phyloP scores from a whole-genome alignment of 306 rosid genomes.

The Urtica urens region DNA sequence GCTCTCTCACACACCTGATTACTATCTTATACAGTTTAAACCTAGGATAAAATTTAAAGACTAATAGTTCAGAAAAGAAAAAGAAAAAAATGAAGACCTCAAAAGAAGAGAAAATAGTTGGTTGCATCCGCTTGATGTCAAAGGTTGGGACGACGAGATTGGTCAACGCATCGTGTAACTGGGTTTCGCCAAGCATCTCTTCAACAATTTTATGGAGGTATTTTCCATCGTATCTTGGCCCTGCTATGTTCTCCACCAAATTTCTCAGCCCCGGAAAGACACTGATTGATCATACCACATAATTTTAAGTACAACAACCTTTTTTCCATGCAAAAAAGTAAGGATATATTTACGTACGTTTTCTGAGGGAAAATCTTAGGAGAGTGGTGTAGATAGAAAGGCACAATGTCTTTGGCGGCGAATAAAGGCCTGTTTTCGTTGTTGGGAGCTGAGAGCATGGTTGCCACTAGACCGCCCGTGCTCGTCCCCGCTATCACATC shows the following conservation, averaged over 20 bases:
- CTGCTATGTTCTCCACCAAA: slow-evolving; percentile 5
- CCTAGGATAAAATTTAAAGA: no score
- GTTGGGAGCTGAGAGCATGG: slow-evolving; percentile 52
- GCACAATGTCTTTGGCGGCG: slow-evolving; percentile 41
- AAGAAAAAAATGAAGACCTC: slow-evolving; percentile 15
- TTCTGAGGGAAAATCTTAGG: slow-evolving; percentile 47
- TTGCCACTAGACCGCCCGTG: slow-evolving; percentile 53
- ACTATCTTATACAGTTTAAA: no score
- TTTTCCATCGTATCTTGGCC: slow-evolving; percentile 47
- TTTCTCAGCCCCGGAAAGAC: not conserved
- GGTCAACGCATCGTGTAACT: slow-evolving; percentile 29
- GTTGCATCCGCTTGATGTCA: slow-evolving; percentile 48
- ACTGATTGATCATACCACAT: not conserved
- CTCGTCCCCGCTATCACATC: slow-evolving; percentile 64
- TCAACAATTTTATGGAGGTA: slow-evolving; percentile 24
- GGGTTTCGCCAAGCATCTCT: slow-evolving; percentile 21
- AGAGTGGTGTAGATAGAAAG: slow-evolving; percentile 38
- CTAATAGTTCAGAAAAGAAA: no score
- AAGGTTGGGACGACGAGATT: slow-evolving; percentile 17
- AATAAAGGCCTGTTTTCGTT: slow-evolving; percentile 35
- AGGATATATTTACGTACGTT: slow-evolving; percentile 2
- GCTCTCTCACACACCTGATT: no score
- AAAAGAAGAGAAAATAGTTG: slow-evolving; percentile 46
- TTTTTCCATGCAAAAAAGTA: no score
- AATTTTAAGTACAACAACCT: not conserved